Conservation (phyloP, 2,329 filamentous ascomycete genomes). For the Neophaeococcomyces mojaviensis region DNA sequence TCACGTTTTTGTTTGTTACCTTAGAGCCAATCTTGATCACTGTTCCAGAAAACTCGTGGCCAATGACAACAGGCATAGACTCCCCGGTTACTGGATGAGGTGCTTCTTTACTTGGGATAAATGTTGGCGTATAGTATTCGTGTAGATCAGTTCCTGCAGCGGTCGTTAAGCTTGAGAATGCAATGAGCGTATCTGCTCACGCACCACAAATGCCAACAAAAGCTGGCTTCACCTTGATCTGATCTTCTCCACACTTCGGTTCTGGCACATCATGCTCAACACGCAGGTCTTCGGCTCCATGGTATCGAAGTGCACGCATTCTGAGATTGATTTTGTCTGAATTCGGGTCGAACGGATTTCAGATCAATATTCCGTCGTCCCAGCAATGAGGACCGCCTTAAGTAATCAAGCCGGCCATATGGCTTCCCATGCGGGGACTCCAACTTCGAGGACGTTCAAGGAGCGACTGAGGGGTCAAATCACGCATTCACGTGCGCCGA, state of each 20-base stretch:
- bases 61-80: conserved; percentile 52
- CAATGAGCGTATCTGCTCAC: not conserved
- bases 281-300: conserved; percentile 30
- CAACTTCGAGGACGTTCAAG: not conserved
- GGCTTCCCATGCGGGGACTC: conserved; percentile 4
- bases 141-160: conserved; percentile 27
- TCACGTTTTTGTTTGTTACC: conserved; percentile 34
- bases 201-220: conserved; percentile 9
- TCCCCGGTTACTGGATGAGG: conserved; percentile 54
- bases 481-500: too few relatives aligned
- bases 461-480: conserved; percentile 1
- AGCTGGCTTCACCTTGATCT: conserved; percentile 35
- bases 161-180: not conserved
- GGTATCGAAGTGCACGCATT: conserved; percentile 33
- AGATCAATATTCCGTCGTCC: not conserved
- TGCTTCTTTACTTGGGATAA: conserved; percentile 36
- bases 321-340: not conserved
- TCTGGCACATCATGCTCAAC: conserved; percentile 30
- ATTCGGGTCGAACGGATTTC: not conserved
- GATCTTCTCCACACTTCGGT: conserved; percentile 38
- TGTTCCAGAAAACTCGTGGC: conserved; percentile 58
- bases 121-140: conserved; percentile 45
- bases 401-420: not conserved
- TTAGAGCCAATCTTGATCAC: conserved; percentile 51
- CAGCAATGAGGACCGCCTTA: too few relatives aligned